Conservation (phyloP, 2,329 filamentous ascomycete species). For the Furcasterigmium furcatum region DNA sequence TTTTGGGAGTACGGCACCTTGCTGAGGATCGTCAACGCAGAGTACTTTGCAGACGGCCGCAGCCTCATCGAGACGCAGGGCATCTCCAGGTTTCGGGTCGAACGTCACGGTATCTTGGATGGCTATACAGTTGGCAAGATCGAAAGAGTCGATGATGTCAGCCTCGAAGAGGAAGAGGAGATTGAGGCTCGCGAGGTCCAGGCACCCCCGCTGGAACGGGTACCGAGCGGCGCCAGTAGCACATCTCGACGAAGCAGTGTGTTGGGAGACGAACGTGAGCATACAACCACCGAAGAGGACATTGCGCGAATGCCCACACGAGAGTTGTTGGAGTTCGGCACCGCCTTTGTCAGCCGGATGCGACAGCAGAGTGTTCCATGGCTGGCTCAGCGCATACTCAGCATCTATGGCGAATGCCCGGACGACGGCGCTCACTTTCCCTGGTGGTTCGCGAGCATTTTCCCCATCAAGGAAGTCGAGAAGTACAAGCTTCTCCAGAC, state of each 20-base stretch:
- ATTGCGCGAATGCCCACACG: constrained; percentile 64
- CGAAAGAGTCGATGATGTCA: constrained; percentile 78
- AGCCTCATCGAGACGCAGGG: constrained; percentile 79
- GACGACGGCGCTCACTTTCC: constrained; percentile 74
- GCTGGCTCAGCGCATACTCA: constrained; percentile 69
- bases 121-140: constrained; percentile 76
- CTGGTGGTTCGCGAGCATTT: constrained; percentile 85
- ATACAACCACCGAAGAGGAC: constrained; percentile 16
- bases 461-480: constrained; percentile 73
- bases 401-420: constrained; percentile 75
- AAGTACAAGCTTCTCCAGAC: constrained; percentile 75
- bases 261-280: neutral
- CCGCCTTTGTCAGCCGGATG: constrained; percentile 68
- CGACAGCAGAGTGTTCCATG: constrained; percentile 66
- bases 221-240: constrained; percentile 5
- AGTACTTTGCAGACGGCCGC: constrained; percentile 74
- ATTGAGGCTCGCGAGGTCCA: constrained; percentile 67
- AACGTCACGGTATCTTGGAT: constrained; percentile 62
- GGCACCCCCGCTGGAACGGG: constrained; percentile 4
- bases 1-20: constrained; percentile 78
- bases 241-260: no score
- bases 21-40: constrained; percentile 70
- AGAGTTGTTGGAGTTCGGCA: constrained; percentile 62
- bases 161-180: constrained; percentile 74
- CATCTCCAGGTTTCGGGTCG: constrained; percentile 71